Base-by-base conservation (phyloP, 495 filamentous ascomycete genomes). In the Aspergillus nidulans region DNA sequence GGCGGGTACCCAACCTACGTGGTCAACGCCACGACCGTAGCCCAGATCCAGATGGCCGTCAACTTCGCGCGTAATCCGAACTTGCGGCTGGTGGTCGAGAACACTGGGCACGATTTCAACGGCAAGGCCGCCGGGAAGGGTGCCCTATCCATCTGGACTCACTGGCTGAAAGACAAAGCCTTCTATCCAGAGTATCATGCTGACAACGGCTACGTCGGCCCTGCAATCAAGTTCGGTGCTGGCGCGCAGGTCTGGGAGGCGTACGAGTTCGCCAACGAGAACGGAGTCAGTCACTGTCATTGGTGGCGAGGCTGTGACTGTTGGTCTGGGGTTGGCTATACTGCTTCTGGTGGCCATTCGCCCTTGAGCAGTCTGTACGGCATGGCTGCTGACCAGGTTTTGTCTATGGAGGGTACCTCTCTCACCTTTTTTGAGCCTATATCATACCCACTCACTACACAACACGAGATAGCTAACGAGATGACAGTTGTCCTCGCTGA, bases 81-180 rank as follows among this genome's bases (percentile, higher is more conserved):
- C 39, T 55, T 88, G 0, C 71, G 85, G 24, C 67, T 90, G 0
- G 71, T 84, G 1, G 75, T 89, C 46, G 86, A 86, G 75, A 89
- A 87, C 57, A 91, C 86, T 1, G 86, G 87, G 23, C 86, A 88
- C 58, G 83, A 86, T 58, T 85, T 82, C 67, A 70, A 68, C 36
- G 83, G 80, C 47, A 85, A 84, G 68, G 75, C 80, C 6, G 75
- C 75, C 10, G 84, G 83, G 12, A 71, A 71, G 25, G 82, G 81
- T 25, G 74, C 77, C n/a, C 66, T 87, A 6, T 68, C 68, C 38
- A 67, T 87, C 36, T 87, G 84, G 83, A 85, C 81, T 0, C 81
- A 85, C 52, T 68, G 78, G 30, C 59, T 87, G 7, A 83, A 83
- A 59, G 53, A 68, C 19, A 72, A 76, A 20, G 45, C 67, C 1